Percentiles rank a stretch among this genome's conserved stretches.
These are phyloP conservation scores for Paramecium tetraurelia DNA, from an alignment of 73 alveolate species.

Conservation along the genomic window DNA sequence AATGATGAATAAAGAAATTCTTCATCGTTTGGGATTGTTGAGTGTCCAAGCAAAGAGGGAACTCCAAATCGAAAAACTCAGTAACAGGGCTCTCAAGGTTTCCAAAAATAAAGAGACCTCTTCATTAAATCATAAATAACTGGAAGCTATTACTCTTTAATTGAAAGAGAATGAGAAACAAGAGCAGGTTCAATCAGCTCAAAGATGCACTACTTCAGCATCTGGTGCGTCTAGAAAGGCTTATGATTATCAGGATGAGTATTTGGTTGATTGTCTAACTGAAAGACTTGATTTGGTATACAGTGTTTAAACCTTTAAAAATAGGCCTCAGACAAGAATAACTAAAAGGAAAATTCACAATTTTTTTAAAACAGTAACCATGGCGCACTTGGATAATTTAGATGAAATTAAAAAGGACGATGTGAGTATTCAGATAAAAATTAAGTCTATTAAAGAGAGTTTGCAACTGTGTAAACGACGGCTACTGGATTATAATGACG, in stretches of 20 bases:
- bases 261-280: background rate
- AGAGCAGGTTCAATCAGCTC: background rate
- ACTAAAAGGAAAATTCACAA: background rate
- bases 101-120: background rate
- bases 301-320: background rate
- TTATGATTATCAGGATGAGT: background rate
- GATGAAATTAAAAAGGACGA: background rate
- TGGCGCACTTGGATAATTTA: background rate
- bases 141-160: background rate
- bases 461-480: background rate
- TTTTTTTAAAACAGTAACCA: background rate
- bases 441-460: background rate
- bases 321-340: background rate
- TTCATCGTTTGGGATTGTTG: background rate
- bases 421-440: background rate
- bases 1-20: conserved; percentile 26
- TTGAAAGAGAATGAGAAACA: background rate
- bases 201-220: conserved; percentile 30
- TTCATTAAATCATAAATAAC: background rate
- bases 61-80: background rate
- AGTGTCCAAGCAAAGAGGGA: conserved; percentile 23
- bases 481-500: conserved; percentile 25
- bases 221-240: conserved; percentile 22
- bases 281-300: background rate
- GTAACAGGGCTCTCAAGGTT: background rate